Conservation (phyloP, 306 rosid species). For the Trichosanthes truncata region DNA sequence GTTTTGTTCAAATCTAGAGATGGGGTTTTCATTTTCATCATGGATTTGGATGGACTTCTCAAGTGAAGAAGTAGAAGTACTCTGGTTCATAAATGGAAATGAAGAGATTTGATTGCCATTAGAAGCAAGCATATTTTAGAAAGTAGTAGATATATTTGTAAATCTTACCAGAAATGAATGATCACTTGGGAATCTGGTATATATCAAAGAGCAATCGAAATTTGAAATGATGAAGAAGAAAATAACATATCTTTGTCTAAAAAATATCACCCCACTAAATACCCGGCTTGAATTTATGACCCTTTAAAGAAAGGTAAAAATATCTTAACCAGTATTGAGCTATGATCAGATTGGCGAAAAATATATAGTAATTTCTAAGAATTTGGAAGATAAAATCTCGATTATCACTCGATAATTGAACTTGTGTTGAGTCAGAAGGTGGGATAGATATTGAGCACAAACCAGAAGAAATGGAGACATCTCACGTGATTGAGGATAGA, state of each 20-base stretch:
- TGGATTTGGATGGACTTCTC: background rate
- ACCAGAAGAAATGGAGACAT: background rate
- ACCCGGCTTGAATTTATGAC: background rate
- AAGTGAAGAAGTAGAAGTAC: background rate
- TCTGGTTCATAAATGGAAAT: background rate
- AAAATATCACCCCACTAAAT: background rate
- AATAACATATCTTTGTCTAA: background rate
- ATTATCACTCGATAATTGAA: background rate
- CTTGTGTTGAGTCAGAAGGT: background rate
- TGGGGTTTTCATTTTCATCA: slow-evolving; percentile 6
- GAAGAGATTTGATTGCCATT: background rate
- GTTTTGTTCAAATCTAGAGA: background rate
- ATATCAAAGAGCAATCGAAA: background rate
- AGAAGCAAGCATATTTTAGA: background rate
- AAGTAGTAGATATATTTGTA: background rate
- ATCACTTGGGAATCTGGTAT: background rate
- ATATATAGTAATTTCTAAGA: too few species aligned
- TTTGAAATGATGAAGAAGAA: background rate
- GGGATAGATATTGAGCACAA: background rate
- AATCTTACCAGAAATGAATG: background rate
- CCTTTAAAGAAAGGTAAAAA: background rate
- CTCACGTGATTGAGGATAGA: slow-evolving; percentile 3
- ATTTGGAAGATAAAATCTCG: background rate
- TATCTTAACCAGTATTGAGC: background rate
- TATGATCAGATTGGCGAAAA: background rate